These are phyloP conservation scores for Linum trigynum DNA, from an alignment of 345 rosid species.

Conservation along the genomic window DNA sequence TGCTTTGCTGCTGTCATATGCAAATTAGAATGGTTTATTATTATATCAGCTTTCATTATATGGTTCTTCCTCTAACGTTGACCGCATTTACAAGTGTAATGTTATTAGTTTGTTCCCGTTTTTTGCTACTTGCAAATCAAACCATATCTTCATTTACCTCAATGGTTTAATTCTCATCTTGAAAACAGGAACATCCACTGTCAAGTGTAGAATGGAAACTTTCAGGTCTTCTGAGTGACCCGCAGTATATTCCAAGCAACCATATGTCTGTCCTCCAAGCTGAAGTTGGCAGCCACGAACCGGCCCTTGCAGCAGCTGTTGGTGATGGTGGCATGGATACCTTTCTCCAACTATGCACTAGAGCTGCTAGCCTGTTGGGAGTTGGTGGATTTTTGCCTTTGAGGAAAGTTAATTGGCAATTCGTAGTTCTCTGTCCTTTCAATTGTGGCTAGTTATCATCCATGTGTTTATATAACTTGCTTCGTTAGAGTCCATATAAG, in stretches of 20 bases:
- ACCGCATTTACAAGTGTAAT: background rate
- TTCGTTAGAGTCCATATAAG: background rate
- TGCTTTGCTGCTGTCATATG: too few species aligned
- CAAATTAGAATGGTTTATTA: too few species aligned
- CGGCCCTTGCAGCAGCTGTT: slow-evolving; percentile 77
- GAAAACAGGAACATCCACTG: slow-evolving; percentile 52
- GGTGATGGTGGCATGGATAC: slow-evolving; percentile 58
- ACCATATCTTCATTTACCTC: background rate
- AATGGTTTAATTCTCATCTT: slow-evolving; percentile 1
- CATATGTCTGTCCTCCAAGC: slow-evolving; percentile 61
- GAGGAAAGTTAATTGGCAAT: slow-evolving; percentile 37
- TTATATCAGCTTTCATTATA: too few species aligned
- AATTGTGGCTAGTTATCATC: background rate
- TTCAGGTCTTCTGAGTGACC: slow-evolving; percentile 76
- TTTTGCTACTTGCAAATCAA: background rate
- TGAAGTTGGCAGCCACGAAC: slow-evolving; percentile 89
- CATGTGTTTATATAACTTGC: background rate
- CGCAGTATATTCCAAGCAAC: slow-evolving; percentile 76
- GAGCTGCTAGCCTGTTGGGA: slow-evolving; percentile 59
- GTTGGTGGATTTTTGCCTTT: slow-evolving; percentile 73
- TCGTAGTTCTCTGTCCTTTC: background rate
- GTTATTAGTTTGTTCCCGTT: background rate
- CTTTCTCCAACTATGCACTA: slow-evolving; percentile 61
- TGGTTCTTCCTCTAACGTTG: too few species aligned
- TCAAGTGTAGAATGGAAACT: slow-evolving; percentile 53